Evolutionary conservation across 139 green algal species (phyloP), one percentile per base, ranked within the genome.

Genomic region (Auxenochlorella protothecoides): DNA sequence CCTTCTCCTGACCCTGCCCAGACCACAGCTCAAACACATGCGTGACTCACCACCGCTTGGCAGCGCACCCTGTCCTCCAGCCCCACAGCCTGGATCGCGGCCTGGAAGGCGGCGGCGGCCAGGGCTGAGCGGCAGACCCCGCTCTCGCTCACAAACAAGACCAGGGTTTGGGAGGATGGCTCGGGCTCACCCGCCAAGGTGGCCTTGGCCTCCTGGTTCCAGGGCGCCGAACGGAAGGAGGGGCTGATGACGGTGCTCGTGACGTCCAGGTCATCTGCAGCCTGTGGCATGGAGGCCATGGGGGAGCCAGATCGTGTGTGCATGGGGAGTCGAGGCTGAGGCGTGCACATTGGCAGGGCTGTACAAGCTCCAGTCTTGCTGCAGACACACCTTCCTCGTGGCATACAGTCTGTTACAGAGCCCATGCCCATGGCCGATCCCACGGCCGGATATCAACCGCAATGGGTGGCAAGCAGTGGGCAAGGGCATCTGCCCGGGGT

Each of bases 111-210:
- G 14, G 80, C 87, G 11, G 85, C 81, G 44, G 89, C 89, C 65
- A 95, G 69, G 27, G 88, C 78, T 44, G 76, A 83, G 13, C 89
- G 75, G 77, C 89, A 95, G 12, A 96, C 76, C 59, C 90, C 91
- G 72, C 81, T 85, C 69, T 95, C 89, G 44, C 78, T 86, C 15
- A 96, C 74, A 55, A 95, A 86, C 44, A 92, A 63, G 0, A 95
- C 27, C 8, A 64, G 59, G 53, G 56, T 64, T 0, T 44, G 27
- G 27, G 27, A 44, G 27, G 27, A 44, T 44, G 27, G 27, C 27
- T 44, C 27, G 10, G 60, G n/a, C 0, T 51, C 2, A 55, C 53
- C 52, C 52, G 13, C 52, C 53, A 54, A 9, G 53, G 55, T 55
- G 15, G 73, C 65, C 11, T 16, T 51, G 12, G 53, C 74, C 54